phyloP scores from a whole-genome alignment of 768 basidiomycete species.

The Mycena belliarum region DNA sequence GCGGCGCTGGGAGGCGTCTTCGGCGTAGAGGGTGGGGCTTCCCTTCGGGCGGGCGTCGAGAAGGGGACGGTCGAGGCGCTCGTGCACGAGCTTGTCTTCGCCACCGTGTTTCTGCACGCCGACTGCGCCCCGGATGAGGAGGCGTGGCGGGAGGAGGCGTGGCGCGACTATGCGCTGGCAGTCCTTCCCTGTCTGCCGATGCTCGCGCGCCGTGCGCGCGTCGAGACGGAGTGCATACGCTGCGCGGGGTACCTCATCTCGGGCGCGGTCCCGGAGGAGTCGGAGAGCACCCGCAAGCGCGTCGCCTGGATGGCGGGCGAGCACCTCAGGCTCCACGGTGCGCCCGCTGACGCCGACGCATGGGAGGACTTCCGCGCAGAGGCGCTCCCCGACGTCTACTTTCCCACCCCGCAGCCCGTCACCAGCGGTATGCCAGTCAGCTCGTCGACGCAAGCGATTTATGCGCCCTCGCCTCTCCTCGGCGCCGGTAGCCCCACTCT shows the following conservation, averaged over 20 bases:
- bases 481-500: constrained; percentile 40
- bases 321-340: constrained; percentile 61
- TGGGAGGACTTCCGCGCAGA: constrained; percentile 64
- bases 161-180: constrained; percentile 66
- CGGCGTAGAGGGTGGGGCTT: neutral
- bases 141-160: constrained; percentile 35
- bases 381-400: constrained; percentile 44
- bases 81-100: constrained; percentile 79
- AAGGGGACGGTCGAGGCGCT: constrained; percentile 79
- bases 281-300: constrained; percentile 37
- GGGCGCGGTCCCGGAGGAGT: constrained; percentile 50
- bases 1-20: constrained; percentile 1
- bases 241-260: constrained; percentile 66
- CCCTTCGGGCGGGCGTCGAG: constrained; percentile 44
- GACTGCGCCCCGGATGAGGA: constrained; percentile 7
- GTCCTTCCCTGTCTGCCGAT: constrained; percentile 67
- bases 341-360: constrained; percentile 45
- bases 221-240: constrained; percentile 69
- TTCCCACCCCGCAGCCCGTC: constrained; percentile 26
- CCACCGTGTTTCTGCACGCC: constrained; percentile 59
- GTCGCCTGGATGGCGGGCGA: constrained; percentile 67
- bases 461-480: constrained; percentile 48
- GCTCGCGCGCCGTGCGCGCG: constrained; percentile 52
- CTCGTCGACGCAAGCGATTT: constrained; percentile 55
- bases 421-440: constrained; percentile 40